Conservation (phyloP, 2,329 filamentous ascomycete species). For the Orbilia quercus region DNA sequence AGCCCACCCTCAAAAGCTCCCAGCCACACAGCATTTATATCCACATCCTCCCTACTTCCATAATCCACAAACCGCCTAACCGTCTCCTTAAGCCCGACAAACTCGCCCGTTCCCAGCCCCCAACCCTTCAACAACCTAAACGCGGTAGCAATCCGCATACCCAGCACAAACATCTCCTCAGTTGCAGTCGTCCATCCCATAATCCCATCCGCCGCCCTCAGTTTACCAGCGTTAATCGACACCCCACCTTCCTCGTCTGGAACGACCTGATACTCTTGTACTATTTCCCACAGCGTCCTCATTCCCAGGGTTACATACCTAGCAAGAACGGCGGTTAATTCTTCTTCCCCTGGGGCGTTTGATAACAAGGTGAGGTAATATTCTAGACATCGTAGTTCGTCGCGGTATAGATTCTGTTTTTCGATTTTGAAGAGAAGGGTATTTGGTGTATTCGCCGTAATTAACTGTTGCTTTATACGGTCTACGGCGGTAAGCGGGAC, state of each 20-base stretch:
- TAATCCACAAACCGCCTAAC: constrained; percentile 36
- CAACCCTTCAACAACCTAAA: constrained; percentile 23
- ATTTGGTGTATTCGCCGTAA: constrained; percentile 69
- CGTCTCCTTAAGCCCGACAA: neutral
- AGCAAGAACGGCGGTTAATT: neutral
- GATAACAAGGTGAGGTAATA: constrained; percentile 46
- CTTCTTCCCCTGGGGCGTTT: neutral
- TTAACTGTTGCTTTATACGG: constrained; percentile 66
- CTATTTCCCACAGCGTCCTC: constrained; percentile 44
- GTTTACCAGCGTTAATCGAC: constrained; percentile 39
- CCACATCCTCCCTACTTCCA: constrained; percentile 45
- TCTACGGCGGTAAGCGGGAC: constrained; percentile 60
- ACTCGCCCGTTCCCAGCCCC: constrained; percentile 5
- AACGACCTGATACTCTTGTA: constrained; percentile 35
- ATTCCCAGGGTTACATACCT: constrained; percentile 27
- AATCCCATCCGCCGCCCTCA: constrained; percentile 40
- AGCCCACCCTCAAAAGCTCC: constrained; percentile 13
- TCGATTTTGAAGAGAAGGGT: constrained; percentile 80
- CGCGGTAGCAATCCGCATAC: constrained; percentile 41
- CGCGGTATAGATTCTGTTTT: constrained; percentile 93
- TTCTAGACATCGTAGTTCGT: constrained; percentile 78
- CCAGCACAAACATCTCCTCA: constrained; percentile 50
- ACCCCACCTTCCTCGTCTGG: constrained; percentile 30
- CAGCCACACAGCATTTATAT: constrained; percentile 42
- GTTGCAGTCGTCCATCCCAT: constrained; percentile 54